Evolutionary conservation across 257 asterid species (phyloP), one percentile per base, ranked within the genome.

Genomic region (Ilex asprella): DNA sequence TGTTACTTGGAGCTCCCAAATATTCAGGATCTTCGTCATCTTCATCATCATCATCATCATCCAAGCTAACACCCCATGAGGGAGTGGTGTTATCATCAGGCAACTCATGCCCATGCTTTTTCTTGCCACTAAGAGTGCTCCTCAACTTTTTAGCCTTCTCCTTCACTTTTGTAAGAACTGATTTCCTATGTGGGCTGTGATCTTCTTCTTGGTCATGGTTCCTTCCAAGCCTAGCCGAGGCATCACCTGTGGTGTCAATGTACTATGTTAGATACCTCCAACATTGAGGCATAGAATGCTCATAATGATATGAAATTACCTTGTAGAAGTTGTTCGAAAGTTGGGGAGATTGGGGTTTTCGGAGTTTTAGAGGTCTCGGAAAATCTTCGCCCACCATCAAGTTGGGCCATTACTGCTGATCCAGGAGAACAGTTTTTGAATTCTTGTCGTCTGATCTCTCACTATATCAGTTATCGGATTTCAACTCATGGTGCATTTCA

Each of bases 1-100:
- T 64, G 10, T 78, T 85, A 93, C 99, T 93, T 75, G 99, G 99
- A 56, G 97, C 99, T 39, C 99, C 99, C 49, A 85, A 84, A 68
- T 84, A 93, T 62, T 93, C 99, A 35, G 99, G 96, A 69, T 87
- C 91, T 12, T 74, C 84, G 11, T 81, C 73, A 0, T 75, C 83
- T 9, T 72, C 82, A 0, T 73, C 73, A 7, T 78, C 86, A 7
- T 72, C 82, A 0, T 73, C 73, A 7, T 78, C 86, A 7, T 76
- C 82, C 71, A 73, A 56, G 61, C 67, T 62, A 63, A 63, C 81
- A 12, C 82, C 86, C 83, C 73, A 76, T 15, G 87, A 15, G 14
- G 84, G 85, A 32, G 78, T 56, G 39, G 7, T 44, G 60, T 51
- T 63, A 51, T 63, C 78, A 2, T 73, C 76, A 3, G 14, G 77